phyloP scores from a whole-genome alignment of 2,329 filamentous ascomycete genomes.

The Alternaria conjuncta region DNA sequence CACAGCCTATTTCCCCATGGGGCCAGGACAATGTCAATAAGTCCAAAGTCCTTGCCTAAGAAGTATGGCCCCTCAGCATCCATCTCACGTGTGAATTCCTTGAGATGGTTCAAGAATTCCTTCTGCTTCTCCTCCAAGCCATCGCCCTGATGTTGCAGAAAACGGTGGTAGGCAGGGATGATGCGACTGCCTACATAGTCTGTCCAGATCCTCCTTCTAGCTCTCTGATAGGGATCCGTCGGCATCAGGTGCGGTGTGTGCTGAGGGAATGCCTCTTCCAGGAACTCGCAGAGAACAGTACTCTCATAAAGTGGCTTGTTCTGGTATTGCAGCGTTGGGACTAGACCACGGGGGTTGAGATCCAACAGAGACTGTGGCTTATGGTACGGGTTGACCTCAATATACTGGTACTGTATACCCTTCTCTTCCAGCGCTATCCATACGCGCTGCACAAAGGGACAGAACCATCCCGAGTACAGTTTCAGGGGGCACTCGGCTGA shows the following conservation, averaged over 20 bases:
- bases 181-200: constrained; percentile 73
- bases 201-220: constrained; percentile 73
- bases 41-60: constrained; percentile 65
- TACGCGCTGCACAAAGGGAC: constrained; percentile 68
- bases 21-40: constrained; percentile 74
- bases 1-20: constrained; percentile 77
- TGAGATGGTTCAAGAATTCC: constrained; percentile 66
- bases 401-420: constrained; percentile 73
- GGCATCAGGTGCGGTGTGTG: constrained; percentile 63
- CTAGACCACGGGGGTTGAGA: constrained; percentile 76
- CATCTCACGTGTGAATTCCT: constrained; percentile 68
- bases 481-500: constrained; percentile 60
- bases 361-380: constrained; percentile 72
- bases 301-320: constrained; percentile 74
- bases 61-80: constrained; percentile 70
- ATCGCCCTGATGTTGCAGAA: constrained; percentile 51
- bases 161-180: constrained; percentile 72
- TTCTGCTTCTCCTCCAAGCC: constrained; percentile 59
- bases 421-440: constrained; percentile 80
- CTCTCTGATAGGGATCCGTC: constrained; percentile 67
- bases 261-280: constrained; percentile 72
- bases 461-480: constrained; percentile 80
- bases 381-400: constrained; percentile 73
- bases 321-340: constrained; percentile 69
- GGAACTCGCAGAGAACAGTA: constrained; percentile 74